These are phyloP conservation scores for Nigrospora oryzae DNA, from an alignment of 2,329 filamentous ascomycete genomes.

Conservation along the genomic window DNA sequence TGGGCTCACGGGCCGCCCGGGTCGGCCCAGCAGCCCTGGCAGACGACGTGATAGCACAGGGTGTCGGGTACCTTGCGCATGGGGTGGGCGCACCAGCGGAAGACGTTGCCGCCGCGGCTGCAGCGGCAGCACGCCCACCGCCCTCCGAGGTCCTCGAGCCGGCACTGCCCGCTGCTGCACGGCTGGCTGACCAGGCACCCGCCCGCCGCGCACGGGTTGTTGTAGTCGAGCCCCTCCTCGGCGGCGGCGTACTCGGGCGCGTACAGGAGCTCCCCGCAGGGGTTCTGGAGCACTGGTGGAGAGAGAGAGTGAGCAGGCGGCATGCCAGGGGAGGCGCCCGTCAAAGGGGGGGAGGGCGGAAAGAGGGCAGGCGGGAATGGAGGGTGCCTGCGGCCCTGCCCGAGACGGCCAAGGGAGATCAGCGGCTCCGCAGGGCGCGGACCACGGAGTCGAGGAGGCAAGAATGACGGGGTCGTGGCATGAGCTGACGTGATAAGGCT, in stretches of 20 bases:
- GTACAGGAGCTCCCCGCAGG: slow-evolving; percentile 21
- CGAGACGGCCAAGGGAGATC: no score
- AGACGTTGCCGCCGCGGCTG: slow-evolving; percentile 33
- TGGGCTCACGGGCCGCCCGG: not conserved
- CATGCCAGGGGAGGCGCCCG: no score
- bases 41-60: slow-evolving; percentile 44
- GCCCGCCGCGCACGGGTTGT: slow-evolving; percentile 34
- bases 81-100: slow-evolving; percentile 34
- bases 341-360: no score
- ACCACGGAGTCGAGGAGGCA: no score
- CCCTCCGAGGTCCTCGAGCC: slow-evolving; percentile 37
- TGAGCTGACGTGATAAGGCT: no score
- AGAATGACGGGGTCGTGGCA: no score
- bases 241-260: slow-evolving; percentile 11
- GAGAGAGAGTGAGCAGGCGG: no score
- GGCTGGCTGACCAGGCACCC: slow-evolving; percentile 34
- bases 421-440: no score
- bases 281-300: slow-evolving; percentile 8
- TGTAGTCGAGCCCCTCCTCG: slow-evolving; percentile 19
- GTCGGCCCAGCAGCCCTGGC: slow-evolving; percentile 31
- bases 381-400: no score
- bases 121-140: slow-evolving; percentile 44
- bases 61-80: slow-evolving; percentile 38
- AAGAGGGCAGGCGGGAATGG: no score
- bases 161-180: slow-evolving; percentile 39